phyloP scores from a whole-genome alignment of 192 early-diverging fungal genomes.

The Coemansia sp. region DNA sequence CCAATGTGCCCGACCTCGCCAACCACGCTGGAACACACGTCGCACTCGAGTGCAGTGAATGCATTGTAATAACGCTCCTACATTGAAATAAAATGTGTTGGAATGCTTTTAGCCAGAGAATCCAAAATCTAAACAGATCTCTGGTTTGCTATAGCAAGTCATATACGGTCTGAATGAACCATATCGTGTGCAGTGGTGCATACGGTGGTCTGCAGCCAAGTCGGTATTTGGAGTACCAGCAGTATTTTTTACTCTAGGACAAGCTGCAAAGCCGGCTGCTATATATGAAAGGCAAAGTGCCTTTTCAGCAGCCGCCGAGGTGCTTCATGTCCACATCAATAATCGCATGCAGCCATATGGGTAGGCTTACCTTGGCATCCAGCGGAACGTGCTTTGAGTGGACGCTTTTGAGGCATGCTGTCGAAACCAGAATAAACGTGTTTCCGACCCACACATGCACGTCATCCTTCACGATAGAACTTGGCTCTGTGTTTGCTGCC shows the following conservation, averaged over 20 bases:
- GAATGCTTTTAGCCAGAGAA: conserved; percentile 10
- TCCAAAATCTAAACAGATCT: not conserved
- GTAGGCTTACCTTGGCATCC: conserved; percentile 33
- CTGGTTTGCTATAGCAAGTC: conserved; percentile 13
- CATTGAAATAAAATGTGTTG: not conserved
- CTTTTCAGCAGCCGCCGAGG: too few species aligned
- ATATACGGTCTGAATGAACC: not conserved
- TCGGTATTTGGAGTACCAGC: too few species aligned
- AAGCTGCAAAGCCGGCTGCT: not conserved
- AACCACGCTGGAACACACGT: conserved; percentile 9
- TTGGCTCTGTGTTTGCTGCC: not conserved
- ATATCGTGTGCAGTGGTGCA: not conserved
- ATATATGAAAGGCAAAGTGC: not conserved
- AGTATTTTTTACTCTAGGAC: not conserved
- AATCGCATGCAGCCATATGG: too few species aligned
- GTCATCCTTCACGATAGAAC: not conserved
- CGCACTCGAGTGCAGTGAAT: conserved; percentile 28
- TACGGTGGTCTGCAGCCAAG: too few species aligned
- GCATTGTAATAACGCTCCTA: conserved; percentile 42
- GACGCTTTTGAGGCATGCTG: conserved; percentile 2
- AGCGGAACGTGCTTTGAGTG: conserved; percentile 10
- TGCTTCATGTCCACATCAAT: too few species aligned
- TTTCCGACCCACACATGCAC: conserved; percentile 43
- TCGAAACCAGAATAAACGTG: conserved; percentile 18
- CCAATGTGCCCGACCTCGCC: conserved; percentile 46